Evolutionary conservation across 2,329 filamentous ascomycete species (phyloP), one percentile per base, ranked within the genome.

Genomic region (Aschersonia sp.): DNA sequence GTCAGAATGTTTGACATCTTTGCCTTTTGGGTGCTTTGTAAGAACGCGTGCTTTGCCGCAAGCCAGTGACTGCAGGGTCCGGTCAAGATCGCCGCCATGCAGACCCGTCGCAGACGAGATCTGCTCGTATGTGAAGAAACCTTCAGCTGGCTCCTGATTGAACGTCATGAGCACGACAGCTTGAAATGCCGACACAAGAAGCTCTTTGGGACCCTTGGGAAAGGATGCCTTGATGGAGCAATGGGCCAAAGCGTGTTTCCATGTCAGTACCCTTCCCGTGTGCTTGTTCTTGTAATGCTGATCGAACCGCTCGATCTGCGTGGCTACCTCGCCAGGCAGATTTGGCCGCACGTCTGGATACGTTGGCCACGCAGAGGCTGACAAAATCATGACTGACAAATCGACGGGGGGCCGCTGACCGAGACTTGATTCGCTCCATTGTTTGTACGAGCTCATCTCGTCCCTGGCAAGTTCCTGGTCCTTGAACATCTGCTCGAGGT

Each of bases 401-500:
- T 68, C 64, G 41, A 95, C 62, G 1, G 67, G 62, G 5, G 72
- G 63, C 49, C 72, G 77, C 32, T 60, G 58, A 4, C 66, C 66
- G 2, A 54, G 62, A 47, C 74, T 74, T 46, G 73, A 72, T 12
- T 76, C 72, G 12, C 75, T 73, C 66, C 64, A 88, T 63, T 65
- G 74, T 62, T 84, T 92, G 68, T 94, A 98, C 0, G 84, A 79
- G n/a, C 75, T 67, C 83, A 97, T 94, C 61, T 97, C 90, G 56
- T 97, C 92, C 51, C 84, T 84, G 10, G 86, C 86, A 22, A 95
- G 74, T 60, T 95, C 89, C 63, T 97, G 87, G 59, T 99, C 92
- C 63, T 94, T 95, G 71, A 99, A 98, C 92, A 99, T 99, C 52
- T 90, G 87, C 65, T 99, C 94, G 0, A 99, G 73, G 58, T 98